These are phyloP conservation scores for Nannochloris sp. DNA, from an alignment of 139 green algal genomes.

Conservation along the genomic window DNA sequence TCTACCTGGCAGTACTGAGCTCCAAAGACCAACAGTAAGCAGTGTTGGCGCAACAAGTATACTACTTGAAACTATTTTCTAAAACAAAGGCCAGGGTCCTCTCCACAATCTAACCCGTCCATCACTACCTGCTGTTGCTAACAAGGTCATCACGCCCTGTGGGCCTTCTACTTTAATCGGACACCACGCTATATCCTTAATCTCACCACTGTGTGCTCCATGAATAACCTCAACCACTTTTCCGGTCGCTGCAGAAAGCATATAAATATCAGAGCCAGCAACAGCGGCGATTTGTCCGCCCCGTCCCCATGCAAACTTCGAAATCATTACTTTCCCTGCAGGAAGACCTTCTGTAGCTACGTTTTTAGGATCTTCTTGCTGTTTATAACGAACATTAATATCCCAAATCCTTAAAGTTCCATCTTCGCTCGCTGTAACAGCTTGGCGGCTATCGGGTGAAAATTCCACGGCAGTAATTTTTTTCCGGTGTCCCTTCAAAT, in stretches of 20 bases:
- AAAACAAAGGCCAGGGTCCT: neutral
- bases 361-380: conserved; percentile 25
- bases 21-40: too few relatives aligned
- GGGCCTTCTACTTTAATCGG: neutral
- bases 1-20: too few relatives aligned
- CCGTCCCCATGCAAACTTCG: neutral
- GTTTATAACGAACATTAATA: conserved; percentile 31
- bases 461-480: conserved; percentile 18
- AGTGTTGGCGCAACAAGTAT: too few relatives aligned
- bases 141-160: neutral
- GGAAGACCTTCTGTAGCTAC: neutral
- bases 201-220: neutral
- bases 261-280: neutral
- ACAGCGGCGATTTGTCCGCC: neutral
- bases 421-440: conserved; percentile 31
- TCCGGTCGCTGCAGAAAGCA: neutral
- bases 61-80: too few relatives aligned
- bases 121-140: neutral
- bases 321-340: neutral
- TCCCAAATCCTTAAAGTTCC: conserved; percentile 32
- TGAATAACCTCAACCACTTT: neutral
- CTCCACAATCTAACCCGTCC: neutral
- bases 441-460: conserved; percentile 25
- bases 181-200: neutral
- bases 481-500: neutral